phyloP scores from a whole-genome alignment of 2,329 filamentous ascomycete species.

The Alternaria alternata region DNA sequence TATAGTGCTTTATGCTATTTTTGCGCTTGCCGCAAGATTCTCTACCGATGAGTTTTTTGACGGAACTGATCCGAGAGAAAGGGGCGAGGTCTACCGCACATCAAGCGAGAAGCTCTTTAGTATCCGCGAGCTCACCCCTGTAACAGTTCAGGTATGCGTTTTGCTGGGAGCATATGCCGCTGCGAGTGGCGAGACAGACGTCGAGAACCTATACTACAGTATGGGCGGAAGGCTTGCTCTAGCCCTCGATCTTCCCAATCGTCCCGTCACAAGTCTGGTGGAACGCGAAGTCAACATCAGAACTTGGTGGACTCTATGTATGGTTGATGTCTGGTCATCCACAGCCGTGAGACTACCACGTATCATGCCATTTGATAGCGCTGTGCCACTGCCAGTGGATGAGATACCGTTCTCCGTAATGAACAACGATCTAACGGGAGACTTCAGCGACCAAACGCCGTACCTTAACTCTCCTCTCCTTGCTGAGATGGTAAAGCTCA shows the following conservation, averaged over 20 bases:
- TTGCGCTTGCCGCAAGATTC: slow-evolving; percentile 32
- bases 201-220: slow-evolving; percentile 36
- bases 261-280: slow-evolving; percentile 26
- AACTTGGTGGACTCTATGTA: slow-evolving; percentile 37
- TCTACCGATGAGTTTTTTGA: slow-evolving; percentile 24
- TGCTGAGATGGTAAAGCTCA: slow-evolving; percentile 37
- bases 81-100: slow-evolving; percentile 27
- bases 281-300: slow-evolving; percentile 36
- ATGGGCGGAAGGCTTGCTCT: slow-evolving; percentile 33
- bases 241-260: slow-evolving; percentile 30
- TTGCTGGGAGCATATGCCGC: slow-evolving; percentile 34
- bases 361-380: slow-evolving; percentile 32
- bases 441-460: slow-evolving; percentile 17
- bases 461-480: slow-evolving; percentile 28
- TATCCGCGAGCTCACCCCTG: slow-evolving; percentile 26
- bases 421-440: slow-evolving; percentile 20
- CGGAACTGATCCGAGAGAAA: slow-evolving; percentile 24
- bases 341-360: slow-evolving; percentile 30
- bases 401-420: slow-evolving; percentile 33
- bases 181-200: slow-evolving; percentile 32
- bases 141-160: slow-evolving; percentile 30
- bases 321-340: slow-evolving; percentile 39
- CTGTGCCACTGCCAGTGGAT: slow-evolving; percentile 31
- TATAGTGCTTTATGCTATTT: slow-evolving; percentile 31
- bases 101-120: slow-evolving; percentile 30